A percentile compares a stretch with the other conserved stretches of the same genome.
These are phyloP conservation scores for Talaromyces wortmannii DNA, from an alignment of 495 filamentous ascomycete genomes.

Conservation along the genomic window DNA sequence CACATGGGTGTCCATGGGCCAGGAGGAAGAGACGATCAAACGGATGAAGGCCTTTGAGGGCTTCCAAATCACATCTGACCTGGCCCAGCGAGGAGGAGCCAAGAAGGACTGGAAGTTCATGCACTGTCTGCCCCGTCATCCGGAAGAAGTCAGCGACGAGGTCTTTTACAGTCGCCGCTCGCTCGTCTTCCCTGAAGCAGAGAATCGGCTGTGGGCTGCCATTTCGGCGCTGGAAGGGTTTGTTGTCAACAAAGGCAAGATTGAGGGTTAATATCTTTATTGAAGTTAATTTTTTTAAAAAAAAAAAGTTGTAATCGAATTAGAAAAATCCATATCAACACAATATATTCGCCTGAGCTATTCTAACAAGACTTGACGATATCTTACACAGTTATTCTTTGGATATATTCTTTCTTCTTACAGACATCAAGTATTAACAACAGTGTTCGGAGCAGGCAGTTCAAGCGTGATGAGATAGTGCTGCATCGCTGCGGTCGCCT, in stretches of 20 bases:
- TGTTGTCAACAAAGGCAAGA: constrained; percentile 82
- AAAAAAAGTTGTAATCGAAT: too few relatives aligned
- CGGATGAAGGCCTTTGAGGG: constrained; percentile 76
- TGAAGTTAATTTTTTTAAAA: background rate
- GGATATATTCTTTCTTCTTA: too few relatives aligned
- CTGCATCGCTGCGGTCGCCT: constrained; percentile 5
- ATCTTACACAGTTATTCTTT: too few relatives aligned
- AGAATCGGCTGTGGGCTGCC: constrained; percentile 89
- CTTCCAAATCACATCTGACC: constrained; percentile 79
- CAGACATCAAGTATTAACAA: background rate
- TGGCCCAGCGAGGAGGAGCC: constrained; percentile 79
- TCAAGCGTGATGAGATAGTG: constrained; percentile 5
- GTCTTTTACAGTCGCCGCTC: constrained; percentile 82
- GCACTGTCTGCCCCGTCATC: constrained; percentile 95
- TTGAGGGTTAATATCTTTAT: constrained; percentile 27
- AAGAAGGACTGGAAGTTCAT: constrained; percentile 94
- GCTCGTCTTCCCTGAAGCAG: constrained; percentile 87
- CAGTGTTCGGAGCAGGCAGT: background rate
- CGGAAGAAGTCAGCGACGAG: constrained; percentile 88
- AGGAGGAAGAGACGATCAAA: constrained; percentile 75
- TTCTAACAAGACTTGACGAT: too few relatives aligned
- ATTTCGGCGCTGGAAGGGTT: constrained; percentile 82
- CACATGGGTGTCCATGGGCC: constrained; percentile 97
- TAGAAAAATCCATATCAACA: too few relatives aligned
- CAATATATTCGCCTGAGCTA: too few relatives aligned